Evolutionary conservation across 2,329 filamentous ascomycete genomes (phyloP).

Genomic region (Colletotrichum ledebouriae): DNA sequence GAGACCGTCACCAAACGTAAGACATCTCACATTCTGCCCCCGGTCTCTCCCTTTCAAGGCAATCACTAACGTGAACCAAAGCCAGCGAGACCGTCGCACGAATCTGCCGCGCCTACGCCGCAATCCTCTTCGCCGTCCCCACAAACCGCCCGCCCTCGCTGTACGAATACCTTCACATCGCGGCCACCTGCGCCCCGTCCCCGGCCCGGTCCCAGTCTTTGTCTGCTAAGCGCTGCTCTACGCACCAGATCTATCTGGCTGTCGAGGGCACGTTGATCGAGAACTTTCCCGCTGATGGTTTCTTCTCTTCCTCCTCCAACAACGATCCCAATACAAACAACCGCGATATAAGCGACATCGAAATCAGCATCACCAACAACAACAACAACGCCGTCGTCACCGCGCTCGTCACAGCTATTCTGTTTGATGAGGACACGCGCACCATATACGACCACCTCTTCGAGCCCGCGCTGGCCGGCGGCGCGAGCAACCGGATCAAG

Average conservation of each 20-base stretch:
- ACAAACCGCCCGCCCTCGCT: conserved; percentile 5
- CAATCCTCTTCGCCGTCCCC: neutral
- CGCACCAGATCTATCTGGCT: neutral
- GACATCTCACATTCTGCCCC: neutral
- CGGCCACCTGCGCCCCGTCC: neutral
- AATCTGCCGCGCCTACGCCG: conserved; percentile 2
- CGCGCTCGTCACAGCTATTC: neutral
- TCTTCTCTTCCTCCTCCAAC: neutral
- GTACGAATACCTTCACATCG: conserved; percentile 2
- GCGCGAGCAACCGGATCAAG: neutral
- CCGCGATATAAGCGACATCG: neutral
- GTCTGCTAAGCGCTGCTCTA: neutral
- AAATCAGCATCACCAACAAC: neutral
- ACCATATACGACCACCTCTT: conserved; percentile 7
- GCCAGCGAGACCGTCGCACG: neutral
- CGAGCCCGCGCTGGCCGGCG: neutral
- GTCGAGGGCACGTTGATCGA: neutral
- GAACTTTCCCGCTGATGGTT: neutral
- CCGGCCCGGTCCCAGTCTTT: neutral
- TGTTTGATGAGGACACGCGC: neutral
- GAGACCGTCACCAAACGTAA: neutral
- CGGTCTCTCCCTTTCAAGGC: neutral
- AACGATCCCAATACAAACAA: neutral
- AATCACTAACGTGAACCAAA: neutral
- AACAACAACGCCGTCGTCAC: conserved; percentile 1